Evolutionary conservation across 164 flowering plant genomes (phyloP).

Genomic region (Tetrastigma voinierianum): DNA sequence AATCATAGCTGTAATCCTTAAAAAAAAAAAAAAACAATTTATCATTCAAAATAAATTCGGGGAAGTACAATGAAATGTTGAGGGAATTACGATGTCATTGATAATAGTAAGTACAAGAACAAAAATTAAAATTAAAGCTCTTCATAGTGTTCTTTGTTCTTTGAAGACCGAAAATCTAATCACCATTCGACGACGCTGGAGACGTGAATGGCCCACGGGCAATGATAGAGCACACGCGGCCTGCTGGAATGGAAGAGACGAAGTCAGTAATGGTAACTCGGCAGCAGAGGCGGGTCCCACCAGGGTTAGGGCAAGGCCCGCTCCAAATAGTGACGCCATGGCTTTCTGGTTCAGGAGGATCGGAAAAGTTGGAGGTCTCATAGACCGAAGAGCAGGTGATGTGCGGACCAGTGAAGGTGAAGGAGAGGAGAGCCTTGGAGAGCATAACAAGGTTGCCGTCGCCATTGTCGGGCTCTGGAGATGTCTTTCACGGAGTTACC

Average conservation of each 20-base stretch:
- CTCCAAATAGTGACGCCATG: conserved; percentile 29
- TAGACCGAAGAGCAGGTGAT: not conserved
- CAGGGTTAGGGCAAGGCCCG: conserved; percentile 33
- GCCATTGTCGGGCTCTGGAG: too few species aligned
- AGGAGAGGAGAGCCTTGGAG: not conserved
- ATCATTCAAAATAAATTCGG: too few species aligned
- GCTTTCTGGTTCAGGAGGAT: not conserved
- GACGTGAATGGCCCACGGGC: conserved; percentile 90
- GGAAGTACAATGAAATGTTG: too few species aligned
- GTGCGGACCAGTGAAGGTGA: not conserved
- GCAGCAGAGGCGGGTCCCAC: conserved; percentile 47
- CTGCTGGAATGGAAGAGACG: conserved; percentile 46
- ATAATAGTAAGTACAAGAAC: too few species aligned
- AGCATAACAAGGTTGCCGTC: too few species aligned
- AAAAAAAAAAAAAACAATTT: conserved; percentile 3
- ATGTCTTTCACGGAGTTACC: too few species aligned
- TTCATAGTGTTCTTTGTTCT: too few species aligned
- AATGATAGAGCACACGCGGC: conserved; percentile 89
- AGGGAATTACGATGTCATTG: too few species aligned
- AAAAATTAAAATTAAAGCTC: too few species aligned
- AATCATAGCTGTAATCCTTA: conserved; percentile 84
- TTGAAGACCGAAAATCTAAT: not conserved
- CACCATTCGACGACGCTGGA: conserved; percentile 97
- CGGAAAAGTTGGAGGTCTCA: not conserved
- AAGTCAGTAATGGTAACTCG: conserved; percentile 29